Evolutionary conservation across 495 filamentous ascomycete genomes (phyloP), one percentile per base, ranked within the genome.

Genomic region (Hypoxylon cercidicola): DNA sequence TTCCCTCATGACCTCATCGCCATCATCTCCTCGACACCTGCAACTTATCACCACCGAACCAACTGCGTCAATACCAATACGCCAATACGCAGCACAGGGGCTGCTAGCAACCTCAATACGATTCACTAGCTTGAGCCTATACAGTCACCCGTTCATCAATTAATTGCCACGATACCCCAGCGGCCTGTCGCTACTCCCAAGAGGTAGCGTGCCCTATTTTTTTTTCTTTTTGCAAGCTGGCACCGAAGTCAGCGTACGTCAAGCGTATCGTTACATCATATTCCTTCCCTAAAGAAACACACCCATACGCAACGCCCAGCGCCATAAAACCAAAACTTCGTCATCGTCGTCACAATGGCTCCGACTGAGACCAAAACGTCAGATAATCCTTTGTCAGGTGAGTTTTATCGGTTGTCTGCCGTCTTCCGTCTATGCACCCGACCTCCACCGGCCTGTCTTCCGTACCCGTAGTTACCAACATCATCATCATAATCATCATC

Each of bases 1-100:
- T 74, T 74, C 69, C 71, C 71, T 73, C 71, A 74, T 74, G 71
- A 74, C 71, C 71, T 74, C 71, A 74, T 74, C 71, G 71, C 69
- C 71, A 69, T 69, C 61, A 65, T 74, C 66, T 74, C 58, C 13
- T 62, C 51, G 60, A 60, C 32, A 64, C 64, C 69, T 65, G 62
- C 65, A 70, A 66, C 57, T 56, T 70, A 59, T 57, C 62, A 67
- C 5, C 50, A 54, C 56, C 58, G 45, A 68, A 60, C 53, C 45
- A 63, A 47, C 30, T 68, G 62, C 64, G 51, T 60, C 62, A 54
- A 52, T 25, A 32, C 37, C 60, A 59, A 48, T 52, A 63, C 60
- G 23, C 23, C 23, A 2, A 25, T 2, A 25, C 23, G n/a, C 32
- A 49, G 10, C 11, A 25, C 44, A 28, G 7, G 9, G 3, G 4